Base-by-base conservation (phyloP, 371 early-diverging fungal genomes). In the Mucor lusitanicus region DNA sequence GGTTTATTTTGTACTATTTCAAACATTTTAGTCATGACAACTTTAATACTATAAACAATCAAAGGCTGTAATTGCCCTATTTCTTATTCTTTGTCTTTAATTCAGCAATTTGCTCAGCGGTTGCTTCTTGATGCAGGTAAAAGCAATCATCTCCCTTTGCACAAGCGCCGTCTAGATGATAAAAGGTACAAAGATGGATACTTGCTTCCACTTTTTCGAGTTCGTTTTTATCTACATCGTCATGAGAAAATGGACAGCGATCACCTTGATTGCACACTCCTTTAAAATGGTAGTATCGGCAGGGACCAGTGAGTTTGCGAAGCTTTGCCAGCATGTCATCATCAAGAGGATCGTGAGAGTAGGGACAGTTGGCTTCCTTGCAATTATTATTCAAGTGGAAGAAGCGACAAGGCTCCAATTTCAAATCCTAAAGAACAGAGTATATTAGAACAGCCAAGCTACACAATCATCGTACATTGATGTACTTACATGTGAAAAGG, bases 281-380 rank as follows among this genome's bases (percentile, higher is more conserved):
- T 59, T 81, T 81, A 8, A 78, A 63, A n/a, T 73, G 73, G 30
- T 73, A 81, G 39, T 71, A 81, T 23, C 75, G 68, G 25, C 81
- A 81, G 2, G 73, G 73, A 0, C 75, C 76, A 8, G 76, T 78
- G 46, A 78, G 58, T 0, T 17, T 23, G 1, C 68, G 69, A 5
- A 81, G 63, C 15, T 67, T 56, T 6, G 19, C 17, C 9, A 63
- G 46, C n/a, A 33, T 8, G 1, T 63, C 64, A 4, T 53, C 28
- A 2, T 61, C 68, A 6, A 79, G 59, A 8, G 70, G 65, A 4
- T 59, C 76, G 13, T 82, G 82, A 4, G 76, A 76, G 62, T 72
- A 82, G 0, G 74, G 73, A 15, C 82, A 82, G 0, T 68, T 56
- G 0, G 68, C 74, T 0, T 64, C 35, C 2, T 64, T 61, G 46